Conservation (phyloP, 2,329 filamentous ascomycete genomes). For the Lomentospora prolificans region DNA sequence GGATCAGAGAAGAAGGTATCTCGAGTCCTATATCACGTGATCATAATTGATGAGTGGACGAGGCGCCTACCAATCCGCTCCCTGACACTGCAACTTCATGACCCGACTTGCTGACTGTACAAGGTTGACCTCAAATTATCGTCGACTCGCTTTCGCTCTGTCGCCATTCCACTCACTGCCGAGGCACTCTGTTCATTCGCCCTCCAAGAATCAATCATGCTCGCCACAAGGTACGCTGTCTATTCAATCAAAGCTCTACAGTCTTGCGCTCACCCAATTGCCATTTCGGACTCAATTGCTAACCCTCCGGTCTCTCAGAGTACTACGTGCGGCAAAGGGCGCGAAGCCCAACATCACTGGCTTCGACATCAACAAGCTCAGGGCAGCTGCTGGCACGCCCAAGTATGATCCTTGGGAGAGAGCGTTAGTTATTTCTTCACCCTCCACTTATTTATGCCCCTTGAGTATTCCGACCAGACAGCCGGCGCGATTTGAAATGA, state of each 20-base stretch:
- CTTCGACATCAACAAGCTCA: conserved; percentile 79
- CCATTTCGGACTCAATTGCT: neutral
- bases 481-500: neutral
- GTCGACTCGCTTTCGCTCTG: neutral
- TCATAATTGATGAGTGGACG: too few relatives aligned
- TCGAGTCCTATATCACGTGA: too few relatives aligned
- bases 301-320: conserved; percentile 17
- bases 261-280: neutral
- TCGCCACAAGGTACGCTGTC: conserved; percentile 6
- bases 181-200: neutral
- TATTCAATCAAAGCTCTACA: neutral
- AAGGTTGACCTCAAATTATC: neutral
- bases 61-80: neutral
- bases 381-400: conserved; percentile 54
- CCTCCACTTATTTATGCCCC: neutral
- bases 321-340: conserved; percentile 42
- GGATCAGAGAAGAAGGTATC: too few relatives aligned
- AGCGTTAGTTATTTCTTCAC: conserved; percentile 31
- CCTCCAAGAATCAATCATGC: conserved; percentile 5
- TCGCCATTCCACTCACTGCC: neutral
- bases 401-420: conserved; percentile 59
- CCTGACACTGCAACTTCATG: neutral
- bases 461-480: too few relatives aligned
- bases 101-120: conserved; percentile 7
- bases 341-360: conserved; percentile 73